Base-by-base conservation (phyloP, 2,329 filamentous ascomycete genomes). In the Acrodontium crateriforme region DNA sequence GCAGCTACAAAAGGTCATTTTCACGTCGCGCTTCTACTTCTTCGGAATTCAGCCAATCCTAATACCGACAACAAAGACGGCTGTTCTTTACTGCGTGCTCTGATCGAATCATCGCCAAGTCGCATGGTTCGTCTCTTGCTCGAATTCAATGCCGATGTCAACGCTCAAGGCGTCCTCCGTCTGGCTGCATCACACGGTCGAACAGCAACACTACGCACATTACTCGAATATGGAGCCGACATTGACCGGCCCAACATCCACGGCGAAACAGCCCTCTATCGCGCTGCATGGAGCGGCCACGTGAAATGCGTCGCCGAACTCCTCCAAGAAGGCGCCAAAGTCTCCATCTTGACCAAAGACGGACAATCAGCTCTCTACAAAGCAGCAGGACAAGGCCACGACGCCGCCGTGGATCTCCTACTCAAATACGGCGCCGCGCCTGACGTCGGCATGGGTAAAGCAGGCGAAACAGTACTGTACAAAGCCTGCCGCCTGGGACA, bases 161-260 rank as follows among this genome's bases (percentile, higher is more conserved):
- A 25, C 10, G 17, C 15, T 9, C 24, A 25, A 15, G 24, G 24
- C 6, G 24, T 13, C 5, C 24, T 25, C 15, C 24, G 13, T 6
- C 24, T 16, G 13, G 24, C 24, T n/a, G 24, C 24, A 5, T 13
- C 17, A 7, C 17, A 16, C 14, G 24, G 24, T 8, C 12, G 17
- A 9, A 10, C 17, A 6, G 13, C 10, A 6, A 16, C 17, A 5
- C 13, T 16, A 6, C 24, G 17, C 9, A 13, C 17, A 9, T 12
- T 29, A n/a, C 12, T 29, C 9, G 18, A 22, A 9, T 22, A 22
- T 15, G 13, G 27, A 14, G 18, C 18, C 4, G 18, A 29, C 12
- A 21, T 29, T 10, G 14, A 29, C 18, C 18, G 15, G 10, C n/a
- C n/a, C n/a, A n/a, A n/a, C n/a, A 16, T 29, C 12, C 18, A 21